Evolutionary conservation across 164 flowering plant genomes (phyloP), one percentile per base, ranked within the genome.

Genomic region (Aristolochia fimbriata): DNA sequence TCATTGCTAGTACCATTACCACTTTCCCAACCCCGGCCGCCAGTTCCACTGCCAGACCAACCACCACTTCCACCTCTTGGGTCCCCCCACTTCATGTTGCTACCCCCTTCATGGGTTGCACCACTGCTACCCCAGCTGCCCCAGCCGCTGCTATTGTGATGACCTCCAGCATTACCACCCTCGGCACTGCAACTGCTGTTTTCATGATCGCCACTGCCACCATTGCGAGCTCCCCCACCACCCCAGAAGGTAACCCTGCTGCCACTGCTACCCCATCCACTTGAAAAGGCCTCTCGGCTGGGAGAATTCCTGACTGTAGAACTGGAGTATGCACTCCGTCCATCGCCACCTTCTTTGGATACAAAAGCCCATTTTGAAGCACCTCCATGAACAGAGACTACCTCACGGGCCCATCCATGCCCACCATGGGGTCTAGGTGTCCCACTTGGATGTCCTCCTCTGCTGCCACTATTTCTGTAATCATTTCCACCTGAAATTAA

Each of bases 361-460:
- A 48, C 69, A 19, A 80, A 79, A 51, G 74, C 81, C 91, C 92
- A 83, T 59, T 65, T 82, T 0, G 84, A 69, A 46, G 76, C 83
- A 65, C 58, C 73, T 64, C 62, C 70, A 37, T 59, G 56, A 45
- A 62, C 52, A 22, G 75, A 65, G 25, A 79, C 79, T 37, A 0
- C 43, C 4, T 10, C 43, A 16, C 81, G 71, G 6, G 83, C 82
- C 19, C 82, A 68, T 3, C 93, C 86, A 3, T 85, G 76, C 43
- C 43, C 43, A 57, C 92, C 91, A 65, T 79, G 68, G 20, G 85
- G 87, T 64, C 84, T 70, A 21, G 85, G 95, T 21, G 68, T 15
- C 51, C 91, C 88, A 76, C 91, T 74, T 16, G 82, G 81, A 63
- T 80, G 83, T 21, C 80, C 88, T 58, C 77, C 85, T 43, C 83